Percentiles rank a stretch among this genome's conserved stretches.
These are phyloP conservation scores for Geranium incanum DNA, from an alignment of 441 rosid genomes.

Conservation along the genomic window DNA sequence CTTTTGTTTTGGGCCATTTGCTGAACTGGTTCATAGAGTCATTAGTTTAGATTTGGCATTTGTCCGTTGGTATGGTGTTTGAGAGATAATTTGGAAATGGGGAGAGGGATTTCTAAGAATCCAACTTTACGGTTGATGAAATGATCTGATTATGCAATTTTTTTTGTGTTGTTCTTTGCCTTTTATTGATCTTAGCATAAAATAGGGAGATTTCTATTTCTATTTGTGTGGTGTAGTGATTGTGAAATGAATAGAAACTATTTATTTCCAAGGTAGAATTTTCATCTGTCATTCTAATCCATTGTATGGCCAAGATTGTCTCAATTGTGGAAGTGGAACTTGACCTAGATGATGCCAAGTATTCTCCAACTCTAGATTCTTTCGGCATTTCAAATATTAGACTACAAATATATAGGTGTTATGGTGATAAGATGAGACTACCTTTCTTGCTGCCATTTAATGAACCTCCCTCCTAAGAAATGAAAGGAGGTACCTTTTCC, in stretches of 20 bases:
- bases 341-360: no score
- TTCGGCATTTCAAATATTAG: no score
- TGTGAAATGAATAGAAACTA: not conserved
- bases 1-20: not conserved
- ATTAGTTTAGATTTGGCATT: not conserved
- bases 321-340: no score
- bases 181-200: not conserved
- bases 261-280: no score
- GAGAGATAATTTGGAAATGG: not conserved
- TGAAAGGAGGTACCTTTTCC: no score
- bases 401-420: no score
- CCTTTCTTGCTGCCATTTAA: no score
- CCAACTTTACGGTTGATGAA: not conserved
- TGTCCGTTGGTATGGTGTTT: not conserved
- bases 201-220: not conserved
- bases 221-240: not conserved
- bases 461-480: no score
- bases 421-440: no score
- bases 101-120: not conserved
- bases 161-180: not conserved
- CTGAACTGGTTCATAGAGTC: not conserved
- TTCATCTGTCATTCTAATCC: no score
- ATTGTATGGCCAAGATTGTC: no score
- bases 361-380: no score
- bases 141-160: not conserved